Evolutionary conservation across 768 basidiomycete genomes (phyloP).

Genomic region (Hygrophorus russula): DNA sequence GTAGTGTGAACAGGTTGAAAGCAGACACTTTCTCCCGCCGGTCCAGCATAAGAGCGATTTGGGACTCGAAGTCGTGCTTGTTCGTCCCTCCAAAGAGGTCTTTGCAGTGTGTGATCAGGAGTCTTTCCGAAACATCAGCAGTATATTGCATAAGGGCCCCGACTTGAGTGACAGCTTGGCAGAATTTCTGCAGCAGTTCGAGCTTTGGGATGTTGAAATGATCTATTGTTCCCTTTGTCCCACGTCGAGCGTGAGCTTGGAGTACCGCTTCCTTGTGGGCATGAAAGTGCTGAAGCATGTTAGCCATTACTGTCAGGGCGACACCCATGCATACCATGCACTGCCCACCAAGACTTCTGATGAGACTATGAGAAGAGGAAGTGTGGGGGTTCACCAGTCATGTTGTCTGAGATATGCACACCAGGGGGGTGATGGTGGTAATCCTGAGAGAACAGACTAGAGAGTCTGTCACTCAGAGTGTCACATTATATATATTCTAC

Average conservation of each 20-base stretch:
- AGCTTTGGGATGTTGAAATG: slow-evolving; percentile 33
- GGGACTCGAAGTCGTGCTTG: slow-evolving; percentile 20
- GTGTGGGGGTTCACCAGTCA: no score
- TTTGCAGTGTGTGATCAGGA: slow-evolving; percentile 23
- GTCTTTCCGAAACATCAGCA: slow-evolving; percentile 21
- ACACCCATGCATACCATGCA: no score
- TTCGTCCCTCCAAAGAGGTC: slow-evolving; percentile 18
- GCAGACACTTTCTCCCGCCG: slow-evolving; percentile 16
- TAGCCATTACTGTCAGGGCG: no score
- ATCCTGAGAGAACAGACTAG: no score
- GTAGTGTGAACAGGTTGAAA: slow-evolving; percentile 21
- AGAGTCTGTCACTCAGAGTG: no score
- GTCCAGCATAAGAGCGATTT: slow-evolving; percentile 23
- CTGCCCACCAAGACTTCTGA: no score
- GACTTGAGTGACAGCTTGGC: slow-evolving; percentile 13
- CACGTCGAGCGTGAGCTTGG: slow-evolving; percentile 14
- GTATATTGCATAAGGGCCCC: slow-evolving; percentile 24
- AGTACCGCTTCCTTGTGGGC: slow-evolving; percentile 23
- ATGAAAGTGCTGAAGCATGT: slow-evolving; percentile 21
- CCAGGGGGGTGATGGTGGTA: no score
- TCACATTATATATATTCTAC: no score
- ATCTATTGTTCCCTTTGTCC: slow-evolving; percentile 15
- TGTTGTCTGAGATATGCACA: no score
- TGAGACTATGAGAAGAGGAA: no score
- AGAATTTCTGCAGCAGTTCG: slow-evolving; percentile 24